Evolutionary conservation across 1,284 basidiomycete species (phyloP).

Genomic region (Leccinum pachyderme): DNA sequence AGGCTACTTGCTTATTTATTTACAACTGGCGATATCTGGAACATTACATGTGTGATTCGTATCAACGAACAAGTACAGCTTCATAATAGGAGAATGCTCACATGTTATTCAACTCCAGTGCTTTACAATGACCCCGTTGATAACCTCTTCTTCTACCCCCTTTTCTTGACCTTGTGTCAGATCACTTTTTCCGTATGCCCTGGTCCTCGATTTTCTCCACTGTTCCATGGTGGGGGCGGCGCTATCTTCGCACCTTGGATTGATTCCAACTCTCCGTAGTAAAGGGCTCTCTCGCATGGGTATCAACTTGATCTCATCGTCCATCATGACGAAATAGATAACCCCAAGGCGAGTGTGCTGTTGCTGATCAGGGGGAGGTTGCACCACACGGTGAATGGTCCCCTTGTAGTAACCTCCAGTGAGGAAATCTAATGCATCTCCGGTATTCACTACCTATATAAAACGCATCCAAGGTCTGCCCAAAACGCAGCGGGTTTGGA

Average conservation of each 20-base stretch:
- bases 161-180: slow-evolving; percentile 34
- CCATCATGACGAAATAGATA: no score
- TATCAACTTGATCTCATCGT: no score
- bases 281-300: slow-evolving; percentile 7
- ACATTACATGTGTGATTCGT: not conserved
- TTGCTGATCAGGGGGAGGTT: slow-evolving; percentile 17
- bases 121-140: slow-evolving; percentile 43
- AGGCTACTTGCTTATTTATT: no score
- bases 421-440: slow-evolving; percentile 57
- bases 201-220: slow-evolving; percentile 36
- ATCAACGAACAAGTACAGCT: not conserved
- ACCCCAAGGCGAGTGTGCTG: no score
- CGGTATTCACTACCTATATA: slow-evolving; percentile 50
- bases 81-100: not conserved
- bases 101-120: slow-evolving; percentile 38
- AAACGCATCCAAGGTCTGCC: not conserved
- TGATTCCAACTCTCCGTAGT: slow-evolving; percentile 33
- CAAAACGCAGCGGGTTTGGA: not conserved
- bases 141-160: slow-evolving; percentile 42
- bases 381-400: slow-evolving; percentile 44
- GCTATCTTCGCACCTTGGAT: slow-evolving; percentile 32
- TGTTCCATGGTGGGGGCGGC: slow-evolving; percentile 39
- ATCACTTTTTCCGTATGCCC: slow-evolving; percentile 30
- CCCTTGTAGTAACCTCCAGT: slow-evolving; percentile 52
- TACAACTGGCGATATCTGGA: no score